phyloP scores from a whole-genome alignment of 208 protist species.

The Wallacemonas collosoma region DNA sequence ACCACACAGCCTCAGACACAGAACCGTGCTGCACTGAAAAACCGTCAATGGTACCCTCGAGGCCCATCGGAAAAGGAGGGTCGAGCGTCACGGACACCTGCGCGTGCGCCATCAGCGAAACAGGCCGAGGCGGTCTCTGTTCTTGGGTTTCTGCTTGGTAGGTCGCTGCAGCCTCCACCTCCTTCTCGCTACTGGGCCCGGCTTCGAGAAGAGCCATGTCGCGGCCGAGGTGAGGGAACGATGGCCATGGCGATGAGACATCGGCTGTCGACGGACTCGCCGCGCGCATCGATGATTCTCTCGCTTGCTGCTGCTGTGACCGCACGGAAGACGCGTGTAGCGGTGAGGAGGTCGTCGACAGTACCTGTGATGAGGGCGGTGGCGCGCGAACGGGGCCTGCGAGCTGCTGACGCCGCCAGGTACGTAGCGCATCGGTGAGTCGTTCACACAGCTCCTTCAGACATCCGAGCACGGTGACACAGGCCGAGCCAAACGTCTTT shows the following conservation, averaged over 20 bases:
- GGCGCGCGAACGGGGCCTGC: neutral
- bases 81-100: constrained; percentile 17
- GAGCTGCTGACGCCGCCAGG: constrained; percentile 25
- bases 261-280: too few species aligned
- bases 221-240: too few species aligned
- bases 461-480: constrained; percentile 53
- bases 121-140: too few species aligned
- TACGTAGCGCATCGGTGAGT: constrained; percentile 31
- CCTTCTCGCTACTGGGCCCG: too few species aligned
- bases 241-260: too few species aligned
- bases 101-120: constrained; percentile 4
- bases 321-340: too few species aligned
- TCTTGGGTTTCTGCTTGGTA: too few species aligned
- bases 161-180: too few species aligned
- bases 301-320: too few species aligned
- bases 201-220: too few species aligned
- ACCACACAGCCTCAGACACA: constrained; percentile 69
- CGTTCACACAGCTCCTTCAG: constrained; percentile 65
- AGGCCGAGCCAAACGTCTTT: constrained; percentile 72
- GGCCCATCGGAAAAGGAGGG: constrained; percentile 49
- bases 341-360: too few species aligned
- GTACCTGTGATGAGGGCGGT: neutral
- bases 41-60: constrained; percentile 51
- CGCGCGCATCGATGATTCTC: too few species aligned
- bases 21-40: constrained; percentile 64